phyloP scores from a whole-genome alignment of 345 rosid genomes.

The Brassica rapa region DNA sequence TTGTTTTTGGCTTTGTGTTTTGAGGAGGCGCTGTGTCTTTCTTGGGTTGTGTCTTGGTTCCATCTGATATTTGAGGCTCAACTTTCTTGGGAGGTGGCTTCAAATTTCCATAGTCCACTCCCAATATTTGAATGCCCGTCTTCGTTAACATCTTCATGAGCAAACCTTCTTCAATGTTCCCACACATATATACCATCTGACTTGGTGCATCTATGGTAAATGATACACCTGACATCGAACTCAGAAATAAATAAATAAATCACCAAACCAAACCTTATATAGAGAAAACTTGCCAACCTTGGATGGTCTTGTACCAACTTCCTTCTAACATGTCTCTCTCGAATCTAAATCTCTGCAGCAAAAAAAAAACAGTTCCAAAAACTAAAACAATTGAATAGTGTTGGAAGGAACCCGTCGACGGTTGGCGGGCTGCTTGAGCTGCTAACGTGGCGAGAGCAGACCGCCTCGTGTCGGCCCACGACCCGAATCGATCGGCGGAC shows the following conservation, averaged over 20 bases:
- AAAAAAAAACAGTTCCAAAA: background rate
- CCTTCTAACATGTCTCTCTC: constrained; percentile 6
- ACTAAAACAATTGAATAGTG: background rate
- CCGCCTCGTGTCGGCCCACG: too few species aligned
- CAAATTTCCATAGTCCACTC: constrained; percentile 25
- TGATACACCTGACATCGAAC: constrained; percentile 30
- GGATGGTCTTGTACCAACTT: constrained; percentile 28
- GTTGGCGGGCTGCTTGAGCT: too few species aligned
- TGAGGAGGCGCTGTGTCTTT: constrained; percentile 13
- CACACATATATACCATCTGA: constrained; percentile 23
- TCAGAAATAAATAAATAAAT: background rate
- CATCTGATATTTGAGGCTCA: constrained; percentile 17
- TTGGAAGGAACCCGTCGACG: background rate
- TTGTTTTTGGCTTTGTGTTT: constrained; percentile 5
- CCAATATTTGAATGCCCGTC: background rate
- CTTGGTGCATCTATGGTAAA: constrained; percentile 22
- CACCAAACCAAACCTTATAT: background rate
- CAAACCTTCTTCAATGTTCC: constrained; percentile 32
- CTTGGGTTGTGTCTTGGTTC: background rate
- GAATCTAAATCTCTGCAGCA: constrained; percentile 14
- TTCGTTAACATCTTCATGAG: constrained; percentile 27
- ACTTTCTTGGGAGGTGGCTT: constrained; percentile 6
- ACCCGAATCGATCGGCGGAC: too few species aligned
- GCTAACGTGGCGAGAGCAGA: too few species aligned
- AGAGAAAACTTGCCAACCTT: constrained; percentile 20